Base-by-base conservation (phyloP, 2,329 filamentous ascomycete species). In the Phialocephala subalpina region DNA sequence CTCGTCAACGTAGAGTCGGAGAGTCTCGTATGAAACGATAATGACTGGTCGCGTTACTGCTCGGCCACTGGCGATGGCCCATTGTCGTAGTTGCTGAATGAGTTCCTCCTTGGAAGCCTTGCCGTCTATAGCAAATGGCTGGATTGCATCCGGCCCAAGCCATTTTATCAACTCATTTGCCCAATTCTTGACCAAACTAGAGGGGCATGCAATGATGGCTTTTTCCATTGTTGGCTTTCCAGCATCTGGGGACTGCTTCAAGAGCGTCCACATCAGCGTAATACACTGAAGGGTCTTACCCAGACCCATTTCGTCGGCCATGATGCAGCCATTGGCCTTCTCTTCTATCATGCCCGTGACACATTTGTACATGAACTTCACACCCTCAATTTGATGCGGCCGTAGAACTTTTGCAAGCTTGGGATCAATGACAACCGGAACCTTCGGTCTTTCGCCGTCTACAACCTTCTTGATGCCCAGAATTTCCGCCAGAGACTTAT, bases 301-400 rank as follows among this genome's bases (percentile, higher is more conserved):
- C 35, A 99, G 82, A 73, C 96, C 96, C 96, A 99, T 99, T 77
- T 97, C 96, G 77, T 99, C 96, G 61, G 96, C 96, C 96, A 99
- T 99, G 77, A 99, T 99, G 80, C 96, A 99, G 1, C 96, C 96
- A 78, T 97, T 92, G 58, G 96, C 96, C 73, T 95, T 95, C 42
- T 91, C 86, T 73, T 98, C 96, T 63, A 98, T 92, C 84, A 98
- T 86, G n/a, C 96, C 96, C 1, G 95, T 98, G 6, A 96, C 94
- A 75, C 93, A 97, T 71, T 88, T 87, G 79, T 98, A 99, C 84
- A 99, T 89, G 79, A 99, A 99, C 82, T 96, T 97, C 69, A 99
- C 96, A 75, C 96, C 96, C 77, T 98, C 96, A 42, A 99, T 91
- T 80, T 99, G 96, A 90, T 99, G 96, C 1, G 96, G 96, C 57